Conservation (phyloP, 768 basidiomycete genomes). For the Russula sp. region DNA sequence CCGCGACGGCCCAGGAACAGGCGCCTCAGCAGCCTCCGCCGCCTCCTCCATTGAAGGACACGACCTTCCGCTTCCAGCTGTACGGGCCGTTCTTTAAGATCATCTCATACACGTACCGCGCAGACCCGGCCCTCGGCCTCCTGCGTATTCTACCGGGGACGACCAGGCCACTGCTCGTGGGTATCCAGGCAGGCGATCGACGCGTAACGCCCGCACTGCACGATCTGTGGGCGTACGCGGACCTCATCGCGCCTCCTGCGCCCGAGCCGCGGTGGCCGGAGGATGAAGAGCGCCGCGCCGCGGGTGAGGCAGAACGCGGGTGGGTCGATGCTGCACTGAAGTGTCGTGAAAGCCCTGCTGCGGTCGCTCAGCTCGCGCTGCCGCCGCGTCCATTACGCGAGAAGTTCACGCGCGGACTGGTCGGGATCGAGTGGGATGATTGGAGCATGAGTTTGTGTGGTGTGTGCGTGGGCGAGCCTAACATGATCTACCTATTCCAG, state of each 20-base stretch:
- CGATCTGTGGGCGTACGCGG: conserved; percentile 28
- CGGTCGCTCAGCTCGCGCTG: conserved; percentile 25
- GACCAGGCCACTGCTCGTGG: conserved; percentile 19
- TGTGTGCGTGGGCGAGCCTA: conserved; percentile 23
- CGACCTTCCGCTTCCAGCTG: conserved; percentile 30
- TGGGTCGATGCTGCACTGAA: conserved; percentile 24
- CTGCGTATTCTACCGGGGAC: conserved; percentile 26
- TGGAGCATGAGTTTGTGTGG: conserved; percentile 27
- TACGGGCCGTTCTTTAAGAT: conserved; percentile 28
- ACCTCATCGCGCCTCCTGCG: conserved; percentile 17
- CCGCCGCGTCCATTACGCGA: conserved; percentile 20
- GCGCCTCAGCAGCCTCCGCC: conserved; percentile 3
- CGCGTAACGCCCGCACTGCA: conserved; percentile 18
- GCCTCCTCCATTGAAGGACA: conserved; percentile 18
- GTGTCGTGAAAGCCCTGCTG: conserved; percentile 20
- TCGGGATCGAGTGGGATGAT: conserved; percentile 28
- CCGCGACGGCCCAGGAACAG: neutral
- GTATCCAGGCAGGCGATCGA: conserved; percentile 24
- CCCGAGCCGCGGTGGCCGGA: conserved; percentile 25
- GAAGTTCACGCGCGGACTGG: conserved; percentile 20
- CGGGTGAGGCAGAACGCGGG: conserved; percentile 28
- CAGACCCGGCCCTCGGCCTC: conserved; percentile 5
- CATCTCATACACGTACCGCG: conserved; percentile 25
- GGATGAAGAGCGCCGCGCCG: conserved; percentile 24
- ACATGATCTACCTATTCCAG: conserved; percentile 26